Evolutionary conservation across 139 green algal species (phyloP), one percentile per base, ranked within the genome.

Genomic region (Auxenochlorella protothecoides): DNA sequence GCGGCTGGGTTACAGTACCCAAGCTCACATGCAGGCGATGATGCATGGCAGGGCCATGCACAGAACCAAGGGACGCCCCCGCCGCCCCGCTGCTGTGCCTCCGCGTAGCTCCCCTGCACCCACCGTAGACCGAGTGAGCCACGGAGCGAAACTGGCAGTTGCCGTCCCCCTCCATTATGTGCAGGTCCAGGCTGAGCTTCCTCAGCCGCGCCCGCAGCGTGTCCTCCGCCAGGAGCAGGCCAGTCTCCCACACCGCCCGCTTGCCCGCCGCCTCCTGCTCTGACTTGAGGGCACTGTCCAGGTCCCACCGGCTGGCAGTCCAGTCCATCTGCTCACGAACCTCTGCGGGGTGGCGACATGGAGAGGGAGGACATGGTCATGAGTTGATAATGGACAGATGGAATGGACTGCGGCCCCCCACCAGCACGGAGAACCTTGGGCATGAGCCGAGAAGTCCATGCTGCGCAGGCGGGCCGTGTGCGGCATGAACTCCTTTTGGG

Each of bases 111-210:
- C 66, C 4, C 53, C 14, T 9, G 15, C 2, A 53, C 60, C 6
- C 68, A 66, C 80, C 84, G 68, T 83, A 92, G 44, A 92, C 76
- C 16, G 77, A 76, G 66, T 86, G 77, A 52, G 69, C 80, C 13
- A 92, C 57, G 11, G 80, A 71, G 4, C 85, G 68, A 70, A 92
- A 92, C 78, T 91, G 86, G 73, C 86, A 90, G 73, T 88, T 88
- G 44, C 84, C 85, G 72, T 89, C 87, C 3, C 81, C 81, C 5
- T 61, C 69, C 75, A 87, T 83, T 3, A 84, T 72, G 5, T 82
- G 59, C 76, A 87, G 85, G 15, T 89, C 82, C 62, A 92, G 74
- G 10, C 84, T 80, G 1, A 92, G 70, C 63, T 81, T 81, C 53
- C 69, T 65, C 55, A 92, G 66, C 11, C 87, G 78, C 72, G 81